These are phyloP conservation scores for Phaeosphaeriaceae sp. DNA, from an alignment of 2,329 filamentous ascomycete species.

Conservation along the genomic window DNA sequence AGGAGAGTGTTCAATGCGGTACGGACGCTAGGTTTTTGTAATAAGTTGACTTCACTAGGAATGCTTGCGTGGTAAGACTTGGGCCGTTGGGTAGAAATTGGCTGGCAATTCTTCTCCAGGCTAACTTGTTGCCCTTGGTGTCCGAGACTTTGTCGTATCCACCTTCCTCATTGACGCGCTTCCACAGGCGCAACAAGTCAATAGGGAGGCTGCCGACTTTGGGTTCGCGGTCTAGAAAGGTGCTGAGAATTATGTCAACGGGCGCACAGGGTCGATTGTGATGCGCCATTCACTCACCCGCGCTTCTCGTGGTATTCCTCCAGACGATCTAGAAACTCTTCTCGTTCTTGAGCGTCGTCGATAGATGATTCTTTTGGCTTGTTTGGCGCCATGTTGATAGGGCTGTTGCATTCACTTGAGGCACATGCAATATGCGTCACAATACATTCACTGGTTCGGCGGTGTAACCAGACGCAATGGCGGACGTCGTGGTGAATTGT, in stretches of 20 bases:
- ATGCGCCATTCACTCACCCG: constrained; percentile 58
- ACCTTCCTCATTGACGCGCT: constrained; percentile 75
- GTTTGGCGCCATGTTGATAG: constrained; percentile 53
- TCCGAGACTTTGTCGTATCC: constrained; percentile 81
- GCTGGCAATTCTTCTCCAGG: constrained; percentile 80
- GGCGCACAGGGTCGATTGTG: constrained; percentile 26
- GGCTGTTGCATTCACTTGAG: constrained; percentile 43
- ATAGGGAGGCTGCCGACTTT: constrained; percentile 79
- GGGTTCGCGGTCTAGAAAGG: constrained; percentile 77
- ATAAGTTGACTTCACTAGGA: constrained; percentile 84
- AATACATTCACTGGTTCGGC: constrained; percentile 29
- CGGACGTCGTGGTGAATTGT: constrained; percentile 22
- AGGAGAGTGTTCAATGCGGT: constrained; percentile 5
- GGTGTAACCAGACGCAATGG: constrained; percentile 32
- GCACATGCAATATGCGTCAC: constrained; percentile 19
- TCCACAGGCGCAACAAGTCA: constrained; percentile 79
- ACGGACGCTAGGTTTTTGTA: constrained; percentile 80
- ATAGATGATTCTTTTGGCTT: constrained; percentile 53
- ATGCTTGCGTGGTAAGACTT: constrained; percentile 83
- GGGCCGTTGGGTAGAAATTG: constrained; percentile 74
- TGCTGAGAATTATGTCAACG: constrained; percentile 55
- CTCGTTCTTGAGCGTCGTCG: constrained; percentile 68
- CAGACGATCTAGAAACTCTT: constrained; percentile 77
- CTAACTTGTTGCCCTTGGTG: constrained; percentile 76
- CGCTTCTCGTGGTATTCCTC: constrained; percentile 77